Base-by-base conservation (phyloP, 192 early-diverging fungal species). In the Coemansia sp. region DNA sequence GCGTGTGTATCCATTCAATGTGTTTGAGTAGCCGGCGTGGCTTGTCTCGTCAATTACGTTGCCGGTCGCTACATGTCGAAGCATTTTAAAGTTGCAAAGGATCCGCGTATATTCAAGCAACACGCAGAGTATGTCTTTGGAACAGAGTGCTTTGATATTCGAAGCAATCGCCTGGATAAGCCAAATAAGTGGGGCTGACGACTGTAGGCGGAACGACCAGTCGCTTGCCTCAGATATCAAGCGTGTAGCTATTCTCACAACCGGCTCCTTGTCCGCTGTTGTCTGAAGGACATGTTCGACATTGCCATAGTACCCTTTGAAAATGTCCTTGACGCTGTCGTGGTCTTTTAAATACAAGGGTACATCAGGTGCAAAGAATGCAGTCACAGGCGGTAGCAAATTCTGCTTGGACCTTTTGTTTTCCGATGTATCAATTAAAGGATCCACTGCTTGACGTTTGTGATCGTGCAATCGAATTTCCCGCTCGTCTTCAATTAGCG, bases 181-280 rank as follows among this genome's bases (percentile, higher is more conserved):
- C 14, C 23, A 41, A 3, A 24, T 15, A 8, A 68, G 44, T 6
- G 73, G 73, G 1, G 23, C 73, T 21, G 48, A 10, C 20, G 46
- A 69, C 18, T 75, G 67, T 11, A 69, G 16, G 0, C 73, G 62
- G 43, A 62, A 69, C 26, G 39, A 18, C 73, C 73, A 75, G 30
- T 46, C n/a, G 18, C 67, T 62, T 20, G 73, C 73, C 18, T 75
- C 73, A 11, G n/a, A 44, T 18, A 69, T 23, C 14, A 75, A 58
- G 6, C 5, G 23, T 10, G 11, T 14, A n/a, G 33, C 5, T 5
- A 43, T 20, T 36, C 16, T 59, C 4, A 38, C 18, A 18, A 20
- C 4, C 5, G 57, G 1, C 15, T 10, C 24, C 38, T 11, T 4
- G 23, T 21, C 15, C 14, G 15, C 23, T 3, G 43, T 8, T n/a